Evolutionary conservation across 208 protist species (phyloP).

Genomic region (Leishmania aethiopica): DNA sequence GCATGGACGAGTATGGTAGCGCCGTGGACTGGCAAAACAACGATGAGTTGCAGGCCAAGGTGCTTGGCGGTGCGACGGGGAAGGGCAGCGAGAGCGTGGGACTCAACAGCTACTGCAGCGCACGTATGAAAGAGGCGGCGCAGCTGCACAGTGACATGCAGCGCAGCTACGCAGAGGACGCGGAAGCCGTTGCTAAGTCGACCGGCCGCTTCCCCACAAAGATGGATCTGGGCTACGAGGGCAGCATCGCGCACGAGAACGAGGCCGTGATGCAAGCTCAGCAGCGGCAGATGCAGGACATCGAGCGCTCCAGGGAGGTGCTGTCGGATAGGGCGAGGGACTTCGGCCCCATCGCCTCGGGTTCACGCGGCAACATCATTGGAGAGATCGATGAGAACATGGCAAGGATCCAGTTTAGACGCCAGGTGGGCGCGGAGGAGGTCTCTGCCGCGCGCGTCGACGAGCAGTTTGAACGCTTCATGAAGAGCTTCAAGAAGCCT

Average conservation of each 20-base stretch:
- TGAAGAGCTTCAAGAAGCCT: conserved; percentile 72
- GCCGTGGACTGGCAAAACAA: conserved; percentile 92
- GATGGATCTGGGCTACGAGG: conserved; percentile 91
- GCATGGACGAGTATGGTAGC: conserved; percentile 84
- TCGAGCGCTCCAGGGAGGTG: conserved; percentile 35
- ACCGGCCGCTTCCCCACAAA: conserved; percentile 70
- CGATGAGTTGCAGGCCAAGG: conserved; percentile 67
- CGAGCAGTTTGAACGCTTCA: conserved; percentile 91
- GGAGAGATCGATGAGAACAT: conserved; percentile 80
- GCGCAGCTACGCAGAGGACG: conserved; percentile 78
- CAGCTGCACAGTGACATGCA: conserved; percentile 72
- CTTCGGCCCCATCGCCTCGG: conserved; percentile 24
- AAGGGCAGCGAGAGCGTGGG: conserved; percentile 62
- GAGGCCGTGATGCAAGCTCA: conserved; percentile 43
- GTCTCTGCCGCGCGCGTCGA: conserved; percentile 76
- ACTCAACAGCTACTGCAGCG: conserved; percentile 82
- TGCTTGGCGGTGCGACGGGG: conserved; percentile 45
- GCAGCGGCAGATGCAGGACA: conserved; percentile 57
- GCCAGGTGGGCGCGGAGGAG: conserved; percentile 69
- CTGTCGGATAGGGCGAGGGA: conserved; percentile 35
- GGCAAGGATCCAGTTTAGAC: conserved; percentile 81
- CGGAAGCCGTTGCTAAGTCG: conserved; percentile 39
- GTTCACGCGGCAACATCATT: conserved; percentile 30
- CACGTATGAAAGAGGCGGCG: conserved; percentile 79
- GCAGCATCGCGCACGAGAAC: conserved; percentile 61